Evolutionary conservation across 805 yeast genomes (phyloP).

Genomic region (Cyberlindnera samutprakarnensis): DNA sequence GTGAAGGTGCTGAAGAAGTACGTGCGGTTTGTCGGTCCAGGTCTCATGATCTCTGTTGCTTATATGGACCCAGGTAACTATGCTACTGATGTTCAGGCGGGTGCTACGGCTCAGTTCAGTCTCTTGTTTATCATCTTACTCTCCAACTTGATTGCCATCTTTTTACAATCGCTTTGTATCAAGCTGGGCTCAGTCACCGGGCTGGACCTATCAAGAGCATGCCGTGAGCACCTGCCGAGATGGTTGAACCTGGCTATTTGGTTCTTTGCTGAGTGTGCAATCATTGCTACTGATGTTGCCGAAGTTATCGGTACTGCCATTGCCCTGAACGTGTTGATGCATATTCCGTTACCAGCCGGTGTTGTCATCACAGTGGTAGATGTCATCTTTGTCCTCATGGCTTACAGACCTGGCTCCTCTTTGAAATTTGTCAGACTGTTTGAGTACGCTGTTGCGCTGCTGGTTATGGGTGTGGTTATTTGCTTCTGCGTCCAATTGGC

Average conservation of each 20-base stretch:
- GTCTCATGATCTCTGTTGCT: slow-evolving; percentile 81
- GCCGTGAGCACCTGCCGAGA: slow-evolving; percentile 60
- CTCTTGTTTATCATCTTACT: slow-evolving; percentile 64
- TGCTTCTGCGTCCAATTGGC: slow-evolving; percentile 75
- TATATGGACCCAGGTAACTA: slow-evolving; percentile 95
- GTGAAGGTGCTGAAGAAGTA: slow-evolving; percentile 40
- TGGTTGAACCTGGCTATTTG: slow-evolving; percentile 61
- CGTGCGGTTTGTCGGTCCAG: slow-evolving; percentile 74
- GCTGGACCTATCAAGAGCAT: slow-evolving; percentile 77
- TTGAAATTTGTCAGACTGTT: slow-evolving; percentile 65
- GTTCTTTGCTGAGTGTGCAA: slow-evolving; percentile 79
- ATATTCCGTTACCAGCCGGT: slow-evolving; percentile 71
- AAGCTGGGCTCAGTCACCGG: slow-evolving; percentile 89
- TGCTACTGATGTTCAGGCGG: slow-evolving; percentile 83
- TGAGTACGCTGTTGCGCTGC: slow-evolving; percentile 62
- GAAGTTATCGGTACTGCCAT: slow-evolving; percentile 94
- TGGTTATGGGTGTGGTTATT: slow-evolving; percentile 67
- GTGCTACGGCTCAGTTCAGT: slow-evolving; percentile 70
- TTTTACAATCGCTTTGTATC: slow-evolving; percentile 75
- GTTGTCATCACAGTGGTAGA: slow-evolving; percentile 74
- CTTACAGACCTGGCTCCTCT: slow-evolving; percentile 73
- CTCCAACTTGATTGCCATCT: slow-evolving; percentile 79
- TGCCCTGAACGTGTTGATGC: slow-evolving; percentile 67
- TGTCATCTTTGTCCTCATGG: slow-evolving; percentile 71
- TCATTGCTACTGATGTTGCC: slow-evolving; percentile 87